Conservation (phyloP, 2,329 filamentous ascomycete species). For the Monosporascus sp. region DNA sequence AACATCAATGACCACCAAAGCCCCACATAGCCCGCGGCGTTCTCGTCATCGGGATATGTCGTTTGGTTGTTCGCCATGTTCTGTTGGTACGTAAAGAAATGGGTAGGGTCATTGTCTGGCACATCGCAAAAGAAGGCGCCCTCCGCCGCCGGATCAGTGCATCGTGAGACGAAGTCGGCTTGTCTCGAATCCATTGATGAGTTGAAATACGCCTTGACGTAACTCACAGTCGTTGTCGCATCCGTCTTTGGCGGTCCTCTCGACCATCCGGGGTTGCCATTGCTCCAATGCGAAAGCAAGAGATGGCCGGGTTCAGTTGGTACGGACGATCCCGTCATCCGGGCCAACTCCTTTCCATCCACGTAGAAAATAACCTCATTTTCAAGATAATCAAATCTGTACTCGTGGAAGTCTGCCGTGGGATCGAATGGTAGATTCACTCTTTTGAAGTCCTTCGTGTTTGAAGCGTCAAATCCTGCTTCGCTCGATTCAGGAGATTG, state of each 20-base stretch:
- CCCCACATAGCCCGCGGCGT: background rate
- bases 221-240: constrained; percentile 59
- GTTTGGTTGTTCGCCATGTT: constrained; percentile 48
- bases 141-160: constrained; percentile 30
- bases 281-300: constrained; percentile 73
- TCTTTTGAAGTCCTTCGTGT: constrained; percentile 53
- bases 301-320: constrained; percentile 61
- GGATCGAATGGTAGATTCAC: constrained; percentile 63
- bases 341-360: constrained; percentile 53
- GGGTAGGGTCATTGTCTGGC: constrained; percentile 39
- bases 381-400: constrained; percentile 70
- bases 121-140: constrained; percentile 46
- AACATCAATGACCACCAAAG: constrained; percentile 5
- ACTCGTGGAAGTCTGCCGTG: constrained; percentile 65
- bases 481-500: constrained; percentile 58
- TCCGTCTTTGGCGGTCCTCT: constrained; percentile 62
- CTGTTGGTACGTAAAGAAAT: constrained; percentile 44
- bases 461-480: constrained; percentile 57
- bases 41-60: constrained; percentile 23
- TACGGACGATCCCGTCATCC: constrained; percentile 52
- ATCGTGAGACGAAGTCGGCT: constrained; percentile 36
- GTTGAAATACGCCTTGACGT: constrained; percentile 79
- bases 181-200: constrained; percentile 45
- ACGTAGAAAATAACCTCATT: constrained; percentile 63
- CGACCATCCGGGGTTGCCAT: constrained; percentile 68